Evolutionary conservation across 1,284 basidiomycete genomes (phyloP), one percentile per base, ranked within the genome.

Genomic region (Puccinia novopanici): DNA sequence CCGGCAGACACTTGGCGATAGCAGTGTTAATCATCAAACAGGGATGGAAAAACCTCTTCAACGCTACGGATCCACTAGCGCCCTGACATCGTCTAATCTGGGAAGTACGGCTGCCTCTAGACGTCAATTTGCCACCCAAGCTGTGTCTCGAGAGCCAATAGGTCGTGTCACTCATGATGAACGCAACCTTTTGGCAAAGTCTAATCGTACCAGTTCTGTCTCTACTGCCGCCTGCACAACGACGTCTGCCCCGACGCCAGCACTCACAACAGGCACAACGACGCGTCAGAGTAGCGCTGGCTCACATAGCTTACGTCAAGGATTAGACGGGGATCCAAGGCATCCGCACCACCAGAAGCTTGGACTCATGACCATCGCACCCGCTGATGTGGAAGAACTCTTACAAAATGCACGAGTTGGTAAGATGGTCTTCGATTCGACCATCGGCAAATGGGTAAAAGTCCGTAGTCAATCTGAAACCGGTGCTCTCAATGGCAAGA

Each of bases 371-470:
- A 81, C 79, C 37, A 81, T 81, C 30, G 79, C 70, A 42, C 79
- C 79, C 24, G 40, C 48, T 15, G 79, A 81, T 55, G 79, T 81
- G 17, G 79, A 81, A 55, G 59, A 81, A 34, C 72, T 81, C 4
- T 70, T 81, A 19, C 71, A 81, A 45, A 65, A 74, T 40, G 71
- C 48, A 34, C 48, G 79, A 54, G 72, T 81, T 24, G 79, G 79
- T 24, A 73, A 73, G 30, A 81, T 81, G 79, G 54, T 81, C 6
- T 81, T 81, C 63, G 79, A 81, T 70, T 71, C 79, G 27, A 75
- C 71, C n/a, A 65, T 54, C 50, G 71, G 71, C 4, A 81, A 74
- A 45, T 81, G 79, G 79, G 75, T 77, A 3, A 77, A 77, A 45
- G 34, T 65, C 27, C 74, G 74, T 45, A 63, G 57, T 48, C 74